phyloP scores from a whole-genome alignment of 495 filamentous ascomycete species.

The Podospora pseudocomata region DNA sequence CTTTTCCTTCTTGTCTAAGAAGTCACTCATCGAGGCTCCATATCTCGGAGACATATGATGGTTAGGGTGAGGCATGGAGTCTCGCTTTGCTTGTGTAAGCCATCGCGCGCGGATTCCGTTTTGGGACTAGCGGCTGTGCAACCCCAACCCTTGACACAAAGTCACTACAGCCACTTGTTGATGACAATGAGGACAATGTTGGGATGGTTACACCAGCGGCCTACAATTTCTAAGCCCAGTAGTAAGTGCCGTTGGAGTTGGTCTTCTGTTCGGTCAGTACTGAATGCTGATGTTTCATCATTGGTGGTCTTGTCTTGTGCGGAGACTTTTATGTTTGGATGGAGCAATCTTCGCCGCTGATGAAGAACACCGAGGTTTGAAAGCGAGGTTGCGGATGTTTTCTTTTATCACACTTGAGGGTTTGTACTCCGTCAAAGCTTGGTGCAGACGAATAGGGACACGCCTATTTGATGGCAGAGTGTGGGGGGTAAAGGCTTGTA shows the following conservation, averaged over 20 bases:
- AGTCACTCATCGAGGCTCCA: not conserved
- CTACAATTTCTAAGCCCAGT: too few relatives aligned
- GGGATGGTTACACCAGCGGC: too few relatives aligned
- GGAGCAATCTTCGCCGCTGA: too few relatives aligned
- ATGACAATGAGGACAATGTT: too few relatives aligned
- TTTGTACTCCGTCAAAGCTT: too few relatives aligned
- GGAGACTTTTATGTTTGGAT: not conserved
- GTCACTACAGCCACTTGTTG: too few relatives aligned
- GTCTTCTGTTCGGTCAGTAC: too few relatives aligned
- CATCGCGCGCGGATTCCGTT: not conserved
- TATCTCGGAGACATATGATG: not conserved
- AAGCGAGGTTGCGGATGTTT: not conserved
- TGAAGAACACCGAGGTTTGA: too few relatives aligned
- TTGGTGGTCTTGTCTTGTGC: too few relatives aligned
- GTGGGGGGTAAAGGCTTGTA: not conserved
- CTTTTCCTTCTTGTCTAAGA: not conserved
- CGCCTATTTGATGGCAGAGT: not conserved
- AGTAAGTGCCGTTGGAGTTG: too few relatives aligned
- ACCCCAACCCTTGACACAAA: not conserved
- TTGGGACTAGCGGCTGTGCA: not conserved
- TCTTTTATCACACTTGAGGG: not conserved
- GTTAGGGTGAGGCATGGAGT: not conserved
- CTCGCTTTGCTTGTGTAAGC: not conserved
- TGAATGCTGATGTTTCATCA: too few relatives aligned
- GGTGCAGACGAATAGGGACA: not conserved